These are phyloP conservation scores for Tetrahymena thermophila DNA, from an alignment of 73 alveolate genomes.

Conservation along the genomic window DNA sequence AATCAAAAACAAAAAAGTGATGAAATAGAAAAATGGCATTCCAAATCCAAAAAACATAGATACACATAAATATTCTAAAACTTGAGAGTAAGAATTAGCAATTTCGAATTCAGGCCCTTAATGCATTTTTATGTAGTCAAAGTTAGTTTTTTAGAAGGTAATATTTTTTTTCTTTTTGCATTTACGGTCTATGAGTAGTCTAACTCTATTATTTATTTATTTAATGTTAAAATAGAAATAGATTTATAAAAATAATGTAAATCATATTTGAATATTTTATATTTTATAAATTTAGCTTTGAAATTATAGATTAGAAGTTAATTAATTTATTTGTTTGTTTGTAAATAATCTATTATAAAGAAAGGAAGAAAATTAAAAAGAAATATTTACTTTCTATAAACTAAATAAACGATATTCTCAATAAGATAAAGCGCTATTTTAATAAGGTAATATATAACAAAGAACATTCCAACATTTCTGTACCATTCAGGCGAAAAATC, in stretches of 20 bases:
- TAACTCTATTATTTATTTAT: not conserved
- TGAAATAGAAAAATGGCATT: not conserved
- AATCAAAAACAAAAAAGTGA: not conserved
- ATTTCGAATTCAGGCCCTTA: not conserved
- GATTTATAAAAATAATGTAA: not conserved
- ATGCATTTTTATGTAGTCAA: not conserved
- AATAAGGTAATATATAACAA: not conserved
- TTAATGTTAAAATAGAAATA: not conserved
- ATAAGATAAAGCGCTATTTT: not conserved
- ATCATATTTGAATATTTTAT: too few relatives aligned
- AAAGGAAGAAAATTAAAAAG: too few relatives aligned
- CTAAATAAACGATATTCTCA: not conserved
- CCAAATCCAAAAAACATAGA: not conserved
- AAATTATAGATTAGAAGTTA: too few relatives aligned
- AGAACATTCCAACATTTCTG: not conserved
- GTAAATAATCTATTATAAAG: too few relatives aligned
- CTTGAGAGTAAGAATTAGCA: not conserved
- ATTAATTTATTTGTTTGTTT: too few relatives aligned
- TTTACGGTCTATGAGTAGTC: not conserved
- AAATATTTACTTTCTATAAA: not conserved
- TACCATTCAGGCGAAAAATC: not conserved
- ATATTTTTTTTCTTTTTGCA: not conserved
- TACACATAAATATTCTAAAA: not conserved
- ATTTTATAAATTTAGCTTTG: too few relatives aligned
- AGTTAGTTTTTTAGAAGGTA: not conserved